Evolutionary conservation across 805 yeast genomes (phyloP), one percentile per base, ranked within the genome.

Genomic region (Lachancea nothofagi): DNA sequence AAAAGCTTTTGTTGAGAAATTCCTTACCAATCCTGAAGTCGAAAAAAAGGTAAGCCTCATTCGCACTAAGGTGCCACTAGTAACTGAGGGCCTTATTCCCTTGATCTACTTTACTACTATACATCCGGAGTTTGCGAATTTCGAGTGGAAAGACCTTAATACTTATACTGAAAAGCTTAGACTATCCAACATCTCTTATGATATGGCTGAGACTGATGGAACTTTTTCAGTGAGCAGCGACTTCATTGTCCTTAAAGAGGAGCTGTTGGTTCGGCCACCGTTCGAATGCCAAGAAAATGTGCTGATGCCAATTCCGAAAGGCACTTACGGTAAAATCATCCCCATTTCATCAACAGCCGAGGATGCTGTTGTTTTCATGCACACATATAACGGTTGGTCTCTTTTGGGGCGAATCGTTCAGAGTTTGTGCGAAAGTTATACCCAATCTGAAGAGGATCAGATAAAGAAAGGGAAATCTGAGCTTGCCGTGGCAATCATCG

Each of bases 301-400:
- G 14, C 58, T 66, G 17, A 47, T 77, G 29, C 65, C 66, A 12
- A 52, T 78, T 17, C 72, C 75, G 2, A 55, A 64, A 44, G 79
- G 80, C 2, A 83, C 95, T 0, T 74, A 69, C 40, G 97, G 90
- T 2, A 80, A 82, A 48, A 61, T 85, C 3, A 60, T 89, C 22
- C 79, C 86, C 1, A 68, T 75, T 3, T 54, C 64, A 2, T 61
- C 65, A 10, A 61, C 62, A 19, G 52, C 51, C 29, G 49, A 50
- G 17, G 51, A 48, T 29, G 63, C 66, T 13, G 83, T 83, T 3
- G 72, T 86, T 17, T 88, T 93, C 64, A 64, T 80, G 20, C 76
- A 82, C 55, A 70, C 72, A 3, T 87, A 80, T 56, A 84, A 80
- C 54, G 97, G 97, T 1, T 88, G 97, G 95, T 74, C 95, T 0